phyloP scores from a whole-genome alignment of 306 rosid species.

The Gleditsia sinensis region DNA sequence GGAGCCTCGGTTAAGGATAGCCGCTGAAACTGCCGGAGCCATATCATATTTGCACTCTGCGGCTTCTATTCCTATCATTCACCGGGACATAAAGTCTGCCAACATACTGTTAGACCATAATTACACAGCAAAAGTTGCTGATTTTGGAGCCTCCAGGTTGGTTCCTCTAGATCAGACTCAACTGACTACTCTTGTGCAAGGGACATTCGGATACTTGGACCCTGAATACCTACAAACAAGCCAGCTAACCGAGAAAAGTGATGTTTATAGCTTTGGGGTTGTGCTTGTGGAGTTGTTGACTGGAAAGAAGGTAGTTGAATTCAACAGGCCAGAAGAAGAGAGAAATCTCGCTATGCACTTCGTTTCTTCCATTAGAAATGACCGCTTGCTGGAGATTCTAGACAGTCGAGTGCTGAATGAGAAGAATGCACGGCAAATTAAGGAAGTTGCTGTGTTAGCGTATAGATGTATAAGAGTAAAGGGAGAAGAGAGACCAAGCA shows the following conservation, averaged over 20 bases:
- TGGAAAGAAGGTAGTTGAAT: neutral
- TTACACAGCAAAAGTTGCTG: neutral
- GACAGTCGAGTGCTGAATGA: slow-evolving; percentile 14
- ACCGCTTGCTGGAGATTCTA: slow-evolving; percentile 13
- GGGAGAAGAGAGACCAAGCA: slow-evolving; percentile 43
- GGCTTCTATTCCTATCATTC: slow-evolving; percentile 31
- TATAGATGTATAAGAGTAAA: slow-evolving; percentile 23
- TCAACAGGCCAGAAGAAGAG: neutral
- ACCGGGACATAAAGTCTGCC: slow-evolving; percentile 37
- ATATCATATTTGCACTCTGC: slow-evolving; percentile 37
- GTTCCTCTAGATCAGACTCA: neutral
- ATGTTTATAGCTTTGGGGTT: slow-evolving; percentile 8
- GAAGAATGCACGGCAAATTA: slow-evolving; percentile 18
- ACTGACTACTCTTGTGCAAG: neutral
- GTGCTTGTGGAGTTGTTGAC: neutral
- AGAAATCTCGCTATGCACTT: slow-evolving; percentile 2
- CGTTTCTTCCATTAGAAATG: slow-evolving; percentile 27
- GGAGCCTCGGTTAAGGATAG: slow-evolving; percentile 31
- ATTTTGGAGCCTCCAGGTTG: neutral
- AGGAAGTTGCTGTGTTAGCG: slow-evolving; percentile 33
- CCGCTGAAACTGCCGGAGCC: slow-evolving; percentile 32
- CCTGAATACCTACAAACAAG: neutral
- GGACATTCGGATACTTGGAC: neutral
- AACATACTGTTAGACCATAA: slow-evolving; percentile 24
- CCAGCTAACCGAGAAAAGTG: neutral